Percentiles rank a stretch among this genome's conserved stretches.
These are phyloP conservation scores for Murraya paniculata DNA, from an alignment of 345 rosid species.

Conservation along the genomic window DNA sequence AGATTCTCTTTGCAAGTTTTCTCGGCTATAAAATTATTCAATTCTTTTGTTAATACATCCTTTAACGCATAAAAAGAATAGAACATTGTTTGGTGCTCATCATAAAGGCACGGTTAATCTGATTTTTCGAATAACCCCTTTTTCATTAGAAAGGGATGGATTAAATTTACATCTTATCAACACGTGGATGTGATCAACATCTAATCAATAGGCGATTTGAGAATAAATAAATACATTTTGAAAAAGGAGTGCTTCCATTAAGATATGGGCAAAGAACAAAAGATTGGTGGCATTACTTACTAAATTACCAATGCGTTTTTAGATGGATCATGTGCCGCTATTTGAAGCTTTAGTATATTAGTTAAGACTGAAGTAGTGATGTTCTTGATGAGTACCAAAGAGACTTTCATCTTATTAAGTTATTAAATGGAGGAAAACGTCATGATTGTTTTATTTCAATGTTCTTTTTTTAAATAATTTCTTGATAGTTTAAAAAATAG, in stretches of 20 bases:
- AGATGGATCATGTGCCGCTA: not conserved
- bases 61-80: not conserved
- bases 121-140: not conserved
- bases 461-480: no score
- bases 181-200: not conserved
- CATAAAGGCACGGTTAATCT: not conserved
- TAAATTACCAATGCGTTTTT: not conserved
- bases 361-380: not conserved
- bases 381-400: not conserved
- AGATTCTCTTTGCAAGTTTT: slow-evolving; percentile 11
- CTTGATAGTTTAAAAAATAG: no score
- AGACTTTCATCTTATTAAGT: not conserved
- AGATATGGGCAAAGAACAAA: not conserved
- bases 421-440: no score
- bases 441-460: not conserved
- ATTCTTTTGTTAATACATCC: not conserved
- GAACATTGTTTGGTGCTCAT: not conserved
- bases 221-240: not conserved
- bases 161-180: not conserved
- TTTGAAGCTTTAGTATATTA: no score
- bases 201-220: not conserved
- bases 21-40: not conserved
- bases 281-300: not conserved
- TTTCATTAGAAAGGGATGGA: not conserved
- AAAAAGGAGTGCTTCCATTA: not conserved